Percentiles rank a stretch among this genome's conserved stretches.
These are phyloP conservation scores for Leptodermis oblonga DNA, from an alignment of 257 asterid genomes.

Conservation along the genomic window DNA sequence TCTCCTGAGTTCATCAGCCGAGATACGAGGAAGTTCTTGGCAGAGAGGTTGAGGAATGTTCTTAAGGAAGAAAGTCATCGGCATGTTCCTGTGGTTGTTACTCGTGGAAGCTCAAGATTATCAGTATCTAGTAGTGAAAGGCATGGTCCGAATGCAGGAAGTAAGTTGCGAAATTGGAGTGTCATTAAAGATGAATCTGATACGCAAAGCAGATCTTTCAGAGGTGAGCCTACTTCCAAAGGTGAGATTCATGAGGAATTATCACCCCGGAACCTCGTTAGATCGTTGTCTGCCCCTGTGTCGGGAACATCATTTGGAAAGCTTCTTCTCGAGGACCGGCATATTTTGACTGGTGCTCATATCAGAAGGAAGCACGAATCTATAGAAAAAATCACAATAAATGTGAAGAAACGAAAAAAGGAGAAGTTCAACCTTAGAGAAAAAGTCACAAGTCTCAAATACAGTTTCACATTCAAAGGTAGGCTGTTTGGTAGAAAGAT, in stretches of 20 bases:
- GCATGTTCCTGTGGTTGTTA: conserved; percentile 37
- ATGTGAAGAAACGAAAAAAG: conserved; percentile 56
- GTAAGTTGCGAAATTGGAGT: conserved; percentile 30
- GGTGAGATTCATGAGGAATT: conserved; percentile 37
- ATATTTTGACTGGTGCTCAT: conserved; percentile 67
- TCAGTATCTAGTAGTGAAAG: conserved; percentile 34
- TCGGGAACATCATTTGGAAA: conserved; percentile 80
- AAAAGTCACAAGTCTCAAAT: conserved; percentile 76
- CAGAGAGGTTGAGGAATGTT: conserved; percentile 73
- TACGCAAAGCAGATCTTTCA: conserved; percentile 51
- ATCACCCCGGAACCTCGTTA: conserved; percentile 69
- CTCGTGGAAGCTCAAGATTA: conserved; percentile 42
- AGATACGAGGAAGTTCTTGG: conserved; percentile 68
- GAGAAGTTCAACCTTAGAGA: conserved; percentile 76
- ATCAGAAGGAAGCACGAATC: conserved; percentile 81
- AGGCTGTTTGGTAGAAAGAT: conserved; percentile 74
- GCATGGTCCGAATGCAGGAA: conserved; percentile 25
- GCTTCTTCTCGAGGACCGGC: conserved; percentile 87
- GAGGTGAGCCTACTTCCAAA: conserved; percentile 48
- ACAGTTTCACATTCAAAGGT: conserved; percentile 72
- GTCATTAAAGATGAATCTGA: conserved; percentile 35
- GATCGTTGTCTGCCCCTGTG: conserved; percentile 94
- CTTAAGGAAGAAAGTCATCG: conserved; percentile 51
- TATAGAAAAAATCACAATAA: conserved; percentile 52
- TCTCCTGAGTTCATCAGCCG: conserved; percentile 69